Percentiles rank a stretch among this genome's conserved stretches.
Conservation (phyloP, 2,329 filamentous ascomycete genomes). For the Tolypocladium tundrense region DNA sequence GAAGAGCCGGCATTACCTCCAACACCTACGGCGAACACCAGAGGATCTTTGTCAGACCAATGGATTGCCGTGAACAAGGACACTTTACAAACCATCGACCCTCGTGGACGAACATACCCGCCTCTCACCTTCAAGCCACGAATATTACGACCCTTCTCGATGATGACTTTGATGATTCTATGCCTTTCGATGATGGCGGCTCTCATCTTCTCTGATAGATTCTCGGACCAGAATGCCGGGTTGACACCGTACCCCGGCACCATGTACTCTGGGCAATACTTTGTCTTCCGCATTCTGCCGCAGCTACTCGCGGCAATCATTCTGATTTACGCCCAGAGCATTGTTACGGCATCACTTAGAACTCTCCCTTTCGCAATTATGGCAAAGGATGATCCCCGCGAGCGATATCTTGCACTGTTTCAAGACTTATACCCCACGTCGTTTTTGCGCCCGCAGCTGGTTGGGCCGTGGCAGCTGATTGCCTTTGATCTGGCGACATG, state of each 20-base stretch:
- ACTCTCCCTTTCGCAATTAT: constrained; percentile 71
- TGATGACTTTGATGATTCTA: constrained; percentile 49
- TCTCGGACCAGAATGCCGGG: constrained; percentile 51
- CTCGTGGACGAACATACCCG: constrained; percentile 27
- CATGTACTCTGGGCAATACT: constrained; percentile 67
- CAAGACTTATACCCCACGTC: constrained; percentile 58
- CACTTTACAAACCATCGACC: constrained; percentile 24
- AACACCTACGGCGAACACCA: constrained; percentile 1
- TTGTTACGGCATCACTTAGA: constrained; percentile 65
- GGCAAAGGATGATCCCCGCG: constrained; percentile 49
- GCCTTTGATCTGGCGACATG: constrained; percentile 60
- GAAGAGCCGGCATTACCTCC: not conserved
- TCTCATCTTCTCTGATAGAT: constrained; percentile 63
- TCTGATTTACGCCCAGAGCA: constrained; percentile 65
- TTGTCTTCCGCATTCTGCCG: constrained; percentile 77
- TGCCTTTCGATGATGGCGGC: constrained; percentile 61
- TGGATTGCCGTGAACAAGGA: constrained; percentile 25
- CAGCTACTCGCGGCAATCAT: constrained; percentile 63
- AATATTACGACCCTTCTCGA: constrained; percentile 56
- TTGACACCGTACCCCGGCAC: constrained; percentile 55
- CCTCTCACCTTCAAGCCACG: constrained; percentile 60
- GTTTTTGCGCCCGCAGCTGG: constrained; percentile 51
- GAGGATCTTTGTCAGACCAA: constrained; percentile 4
- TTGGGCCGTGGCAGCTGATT: constrained; percentile 57
- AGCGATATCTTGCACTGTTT: constrained; percentile 57